Evolutionary conservation across 2,329 filamentous ascomycete species (phyloP).

Genomic region (Colletotrichum truncatum): DNA sequence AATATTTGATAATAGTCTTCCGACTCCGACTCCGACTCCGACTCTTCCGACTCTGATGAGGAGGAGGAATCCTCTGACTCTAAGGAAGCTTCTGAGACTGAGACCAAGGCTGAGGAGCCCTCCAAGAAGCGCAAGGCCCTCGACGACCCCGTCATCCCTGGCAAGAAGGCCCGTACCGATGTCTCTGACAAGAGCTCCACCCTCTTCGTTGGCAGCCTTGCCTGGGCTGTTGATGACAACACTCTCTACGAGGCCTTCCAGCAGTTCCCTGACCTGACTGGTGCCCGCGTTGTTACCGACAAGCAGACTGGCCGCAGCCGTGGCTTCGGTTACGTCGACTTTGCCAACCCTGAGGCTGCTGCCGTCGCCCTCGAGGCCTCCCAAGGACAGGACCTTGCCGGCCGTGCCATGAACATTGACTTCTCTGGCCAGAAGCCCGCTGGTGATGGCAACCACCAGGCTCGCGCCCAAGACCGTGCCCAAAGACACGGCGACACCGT

Average conservation of each 20-base stretch:
- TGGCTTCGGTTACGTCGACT: slow-evolving; percentile 95
- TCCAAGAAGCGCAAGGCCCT: slow-evolving; percentile 76
- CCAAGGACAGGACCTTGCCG: slow-evolving; percentile 78
- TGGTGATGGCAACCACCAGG: slow-evolving; percentile 58
- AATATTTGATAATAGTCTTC: slow-evolving; percentile 21
- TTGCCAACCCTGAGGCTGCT: slow-evolving; percentile 72
- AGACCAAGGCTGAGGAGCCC: slow-evolving; percentile 58
- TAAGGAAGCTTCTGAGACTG: slow-evolving; percentile 43
- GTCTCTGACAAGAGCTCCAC: slow-evolving; percentile 64
- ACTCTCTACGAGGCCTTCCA: slow-evolving; percentile 84
- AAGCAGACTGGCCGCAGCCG: slow-evolving; percentile 83
- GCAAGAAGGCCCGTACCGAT: slow-evolving; percentile 77
- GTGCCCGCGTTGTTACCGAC: slow-evolving; percentile 85
- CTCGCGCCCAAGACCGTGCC: slow-evolving; percentile 71
- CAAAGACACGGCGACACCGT: slow-evolving; percentile 79
- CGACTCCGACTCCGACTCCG: slow-evolving; percentile 44
- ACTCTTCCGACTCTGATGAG: slow-evolving; percentile 44
- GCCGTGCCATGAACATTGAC: slow-evolving; percentile 81
- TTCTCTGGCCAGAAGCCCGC: slow-evolving; percentile 75
- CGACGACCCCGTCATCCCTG: slow-evolving; percentile 50
- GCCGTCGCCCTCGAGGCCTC: slow-evolving; percentile 78
- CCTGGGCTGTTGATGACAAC: slow-evolving; percentile 90
- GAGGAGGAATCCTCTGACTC: slow-evolving; percentile 43
- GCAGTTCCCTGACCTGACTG: slow-evolving; percentile 75
- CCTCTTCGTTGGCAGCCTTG: slow-evolving; percentile 89